Evolutionary conservation across 2,329 filamentous ascomycete species (phyloP).

Genomic region (Botrytis medusae): DNA sequence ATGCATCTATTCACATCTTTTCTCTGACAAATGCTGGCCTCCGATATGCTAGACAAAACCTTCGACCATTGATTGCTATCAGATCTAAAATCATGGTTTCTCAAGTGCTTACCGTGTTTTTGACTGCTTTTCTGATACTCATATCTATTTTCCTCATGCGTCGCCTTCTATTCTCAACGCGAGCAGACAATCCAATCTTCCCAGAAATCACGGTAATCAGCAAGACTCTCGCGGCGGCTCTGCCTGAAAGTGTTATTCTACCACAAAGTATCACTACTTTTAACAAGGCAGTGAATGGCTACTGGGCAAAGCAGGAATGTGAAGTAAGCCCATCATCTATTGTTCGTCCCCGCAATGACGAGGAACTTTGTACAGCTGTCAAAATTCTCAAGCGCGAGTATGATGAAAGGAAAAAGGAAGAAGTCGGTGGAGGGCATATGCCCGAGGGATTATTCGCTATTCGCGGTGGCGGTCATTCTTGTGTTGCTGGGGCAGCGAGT

Average conservation of each 20-base stretch:
- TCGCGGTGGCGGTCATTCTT: conserved; percentile 33
- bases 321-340: conserved; percentile 22
- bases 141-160: background rate
- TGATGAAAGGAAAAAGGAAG: background rate
- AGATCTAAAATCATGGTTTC: background rate
- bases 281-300: conserved; percentile 11
- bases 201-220: background rate
- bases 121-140: background rate
- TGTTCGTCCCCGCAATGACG: conserved; percentile 20
- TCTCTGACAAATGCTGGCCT: background rate
- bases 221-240: background rate
- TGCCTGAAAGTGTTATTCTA: background rate
- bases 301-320: conserved; percentile 24
- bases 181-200: background rate
- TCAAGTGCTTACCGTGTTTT: background rate
- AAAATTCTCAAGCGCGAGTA: conserved; percentile 18
- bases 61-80: background rate
- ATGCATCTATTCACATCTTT: background rate
- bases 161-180: background rate
- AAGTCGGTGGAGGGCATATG: background rate
- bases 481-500: conserved; percentile 49
- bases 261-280: background rate
- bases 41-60: background rate
- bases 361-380: conserved; percentile 18
- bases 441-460: conserved; percentile 28